Conservation (phyloP, 2,329 filamentous ascomycete genomes). For the Capronia epimyces region DNA sequence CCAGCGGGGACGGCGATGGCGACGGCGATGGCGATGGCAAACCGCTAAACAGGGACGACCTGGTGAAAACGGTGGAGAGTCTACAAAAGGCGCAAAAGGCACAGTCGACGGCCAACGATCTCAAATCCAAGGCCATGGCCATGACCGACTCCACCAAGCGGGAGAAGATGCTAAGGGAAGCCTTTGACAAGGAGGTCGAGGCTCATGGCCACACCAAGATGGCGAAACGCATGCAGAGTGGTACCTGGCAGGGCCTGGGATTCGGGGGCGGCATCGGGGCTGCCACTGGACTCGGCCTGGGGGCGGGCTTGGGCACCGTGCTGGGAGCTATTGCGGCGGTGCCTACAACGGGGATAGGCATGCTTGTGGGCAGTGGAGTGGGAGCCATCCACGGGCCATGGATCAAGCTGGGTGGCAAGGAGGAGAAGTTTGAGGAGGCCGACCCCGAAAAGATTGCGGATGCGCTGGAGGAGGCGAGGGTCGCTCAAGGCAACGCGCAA, state of each 20-base stretch:
- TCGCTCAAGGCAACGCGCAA: background rate
- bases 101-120: constrained; percentile 17
- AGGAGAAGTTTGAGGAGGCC: constrained; percentile 22
- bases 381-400: constrained; percentile 22
- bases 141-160: constrained; percentile 18
- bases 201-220: constrained; percentile 23
- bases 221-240: constrained; percentile 21
- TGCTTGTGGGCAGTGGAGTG: constrained; percentile 16
- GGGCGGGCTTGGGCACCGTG: constrained; percentile 17
- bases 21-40: constrained; percentile 1
- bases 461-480: constrained; percentile 16
- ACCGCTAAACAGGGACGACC: constrained; percentile 12
- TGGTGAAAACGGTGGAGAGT: constrained; percentile 17
- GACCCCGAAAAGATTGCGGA: constrained; percentile 18
- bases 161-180: constrained; percentile 18
- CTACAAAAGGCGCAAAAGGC: constrained; percentile 22
- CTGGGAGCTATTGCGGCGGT: constrained; percentile 16
- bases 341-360: constrained; percentile 17
- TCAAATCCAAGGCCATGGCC: constrained; percentile 20
- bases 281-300: constrained; percentile 19
- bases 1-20: background rate
- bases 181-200: constrained; percentile 24
- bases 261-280: constrained; percentile 23
- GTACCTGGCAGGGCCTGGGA: constrained; percentile 20
- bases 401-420: constrained; percentile 21